phyloP scores from a whole-genome alignment of 805 yeast species.

The Saccharomycopsis sp. region DNA sequence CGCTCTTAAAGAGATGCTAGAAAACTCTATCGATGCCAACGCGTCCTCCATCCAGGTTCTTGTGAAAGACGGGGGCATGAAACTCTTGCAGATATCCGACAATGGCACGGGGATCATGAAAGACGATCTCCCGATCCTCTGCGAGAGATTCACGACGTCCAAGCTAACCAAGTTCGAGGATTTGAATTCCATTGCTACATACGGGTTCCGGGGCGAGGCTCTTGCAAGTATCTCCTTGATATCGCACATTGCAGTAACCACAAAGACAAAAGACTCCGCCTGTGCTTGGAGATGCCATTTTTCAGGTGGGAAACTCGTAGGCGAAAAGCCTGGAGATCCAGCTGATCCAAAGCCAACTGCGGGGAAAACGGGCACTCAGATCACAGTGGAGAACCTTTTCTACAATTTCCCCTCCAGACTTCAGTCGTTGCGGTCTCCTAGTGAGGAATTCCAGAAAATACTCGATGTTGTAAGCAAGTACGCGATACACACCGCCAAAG shows the following conservation, averaged over 20 bases:
- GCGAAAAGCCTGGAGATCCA: slow-evolving; percentile 33
- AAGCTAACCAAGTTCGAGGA: slow-evolving; percentile 73
- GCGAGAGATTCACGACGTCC: slow-evolving; percentile 90
- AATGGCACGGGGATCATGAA: slow-evolving; percentile 77
- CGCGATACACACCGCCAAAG: slow-evolving; percentile 61
- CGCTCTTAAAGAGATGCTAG: slow-evolving; percentile 88
- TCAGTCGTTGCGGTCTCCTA: slow-evolving; percentile 53
- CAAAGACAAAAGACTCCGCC: slow-evolving; percentile 53
- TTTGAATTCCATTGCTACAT: slow-evolving; percentile 60
- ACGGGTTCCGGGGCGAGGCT: slow-evolving; percentile 97
- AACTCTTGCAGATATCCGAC: slow-evolving; percentile 79
- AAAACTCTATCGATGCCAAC: slow-evolving; percentile 85
- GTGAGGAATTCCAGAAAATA: slow-evolving; percentile 71
- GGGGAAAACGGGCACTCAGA: slow-evolving; percentile 81
- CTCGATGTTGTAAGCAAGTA: slow-evolving; percentile 80
- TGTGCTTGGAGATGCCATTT: slow-evolving; percentile 73
- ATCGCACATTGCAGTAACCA: slow-evolving; percentile 70
- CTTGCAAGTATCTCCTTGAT: slow-evolving; percentile 90
- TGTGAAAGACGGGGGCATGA: slow-evolving; percentile 89
- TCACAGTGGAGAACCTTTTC: slow-evolving; percentile 81
- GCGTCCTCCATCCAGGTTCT: slow-evolving; percentile 67
- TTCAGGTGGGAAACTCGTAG: slow-evolving; percentile 54
- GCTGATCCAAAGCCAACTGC: slow-evolving; percentile 68
- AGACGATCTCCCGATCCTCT: slow-evolving; percentile 71
- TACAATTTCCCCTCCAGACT: slow-evolving; percentile 80